These are phyloP conservation scores for Anthostomella pinea DNA, from an alignment of 2,329 filamentous ascomycete species.

Conservation along the genomic window DNA sequence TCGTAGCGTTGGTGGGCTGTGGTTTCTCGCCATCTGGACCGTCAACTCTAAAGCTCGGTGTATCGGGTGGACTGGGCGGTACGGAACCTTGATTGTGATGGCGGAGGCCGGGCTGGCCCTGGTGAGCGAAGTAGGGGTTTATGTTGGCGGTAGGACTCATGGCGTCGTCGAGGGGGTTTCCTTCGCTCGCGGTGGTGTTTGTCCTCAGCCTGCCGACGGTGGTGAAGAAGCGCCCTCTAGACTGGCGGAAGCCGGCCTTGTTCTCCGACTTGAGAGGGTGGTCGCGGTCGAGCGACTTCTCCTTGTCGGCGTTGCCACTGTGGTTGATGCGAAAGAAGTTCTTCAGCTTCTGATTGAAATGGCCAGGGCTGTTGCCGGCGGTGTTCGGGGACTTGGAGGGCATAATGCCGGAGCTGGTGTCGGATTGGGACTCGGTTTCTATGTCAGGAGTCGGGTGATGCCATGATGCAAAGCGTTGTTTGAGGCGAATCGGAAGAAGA, in stretches of 20 bases:
- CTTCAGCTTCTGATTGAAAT: slow-evolving; percentile 66
- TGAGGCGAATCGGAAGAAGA: slow-evolving; percentile 31
- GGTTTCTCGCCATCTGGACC: slow-evolving; percentile 63
- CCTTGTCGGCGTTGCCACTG: slow-evolving; percentile 37
- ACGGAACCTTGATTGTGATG: slow-evolving; percentile 95
- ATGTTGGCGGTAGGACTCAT: slow-evolving; percentile 90
- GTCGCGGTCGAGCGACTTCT: slow-evolving; percentile 27
- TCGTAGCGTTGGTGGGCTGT: slow-evolving; percentile 73
- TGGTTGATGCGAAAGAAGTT: slow-evolving; percentile 69
- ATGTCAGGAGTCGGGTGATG: slow-evolving; percentile 28
- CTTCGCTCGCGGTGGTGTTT: slow-evolving; percentile 88
- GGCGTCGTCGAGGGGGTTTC: slow-evolving; percentile 82
- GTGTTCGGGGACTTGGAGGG: slow-evolving; percentile 52
- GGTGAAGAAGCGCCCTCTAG: slow-evolving; percentile 82
- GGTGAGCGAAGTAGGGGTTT: slow-evolving; percentile 96
- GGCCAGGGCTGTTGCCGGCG: slow-evolving; percentile 49
- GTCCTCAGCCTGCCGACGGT: slow-evolving; percentile 85
- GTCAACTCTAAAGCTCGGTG: slow-evolving; percentile 73
- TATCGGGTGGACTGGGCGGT: slow-evolving; percentile 88
- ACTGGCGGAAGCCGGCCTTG: slow-evolving; percentile 75
- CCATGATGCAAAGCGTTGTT: slow-evolving; percentile 34
- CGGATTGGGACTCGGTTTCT: slow-evolving; percentile 15
- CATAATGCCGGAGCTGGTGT: slow-evolving; percentile 36
- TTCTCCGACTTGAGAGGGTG: slow-evolving; percentile 50
- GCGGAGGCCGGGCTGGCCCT: slow-evolving; percentile 86